These are phyloP conservation scores for Solanum corneliomulleri DNA, from an alignment of 257 asterid genomes.

Conservation along the genomic window DNA sequence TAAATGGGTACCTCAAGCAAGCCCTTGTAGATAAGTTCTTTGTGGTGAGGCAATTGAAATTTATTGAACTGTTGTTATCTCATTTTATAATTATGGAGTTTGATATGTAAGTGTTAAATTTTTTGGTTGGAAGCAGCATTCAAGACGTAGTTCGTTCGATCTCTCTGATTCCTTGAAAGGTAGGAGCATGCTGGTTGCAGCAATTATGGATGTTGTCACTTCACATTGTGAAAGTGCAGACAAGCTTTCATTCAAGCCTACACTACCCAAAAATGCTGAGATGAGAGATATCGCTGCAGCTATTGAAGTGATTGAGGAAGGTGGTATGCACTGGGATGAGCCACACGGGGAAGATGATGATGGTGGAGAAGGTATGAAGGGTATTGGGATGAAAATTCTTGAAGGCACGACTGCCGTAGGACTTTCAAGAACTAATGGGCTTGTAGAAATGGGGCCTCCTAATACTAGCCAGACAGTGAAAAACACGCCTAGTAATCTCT, in stretches of 20 bases:
- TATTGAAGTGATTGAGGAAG: conserved; percentile 87
- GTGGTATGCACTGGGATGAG: conserved; percentile 93
- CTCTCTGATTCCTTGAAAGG: conserved; percentile 73
- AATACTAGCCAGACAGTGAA: conserved; percentile 21
- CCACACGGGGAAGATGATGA: conserved; percentile 45
- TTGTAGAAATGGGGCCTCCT: conserved; percentile 43
- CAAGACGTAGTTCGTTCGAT: conserved; percentile 65
- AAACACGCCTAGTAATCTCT: conserved; percentile 20
- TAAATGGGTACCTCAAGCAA: not conserved
- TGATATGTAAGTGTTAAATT: conserved; percentile 31
- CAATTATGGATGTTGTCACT: conserved; percentile 93
- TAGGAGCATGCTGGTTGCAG: conserved; percentile 99
- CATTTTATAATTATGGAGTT: not conserved
- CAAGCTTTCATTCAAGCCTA: conserved; percentile 44
- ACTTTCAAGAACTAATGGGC: conserved; percentile 50
- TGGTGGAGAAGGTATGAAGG: conserved; percentile 79
- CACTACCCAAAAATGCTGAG: conserved; percentile 71
- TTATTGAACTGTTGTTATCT: not conserved
- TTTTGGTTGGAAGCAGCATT: conserved; percentile 50
- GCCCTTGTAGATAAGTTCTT: not conserved
- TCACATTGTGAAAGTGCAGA: conserved; percentile 74
- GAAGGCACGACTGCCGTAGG: conserved; percentile 94
- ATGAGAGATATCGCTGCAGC: conserved; percentile 95
- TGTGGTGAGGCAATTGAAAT: not conserved
- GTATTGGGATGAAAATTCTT: conserved; percentile 91